Conservation (phyloP, 1,284 basidiomycete species). For the Bjerkandera adusta region DNA sequence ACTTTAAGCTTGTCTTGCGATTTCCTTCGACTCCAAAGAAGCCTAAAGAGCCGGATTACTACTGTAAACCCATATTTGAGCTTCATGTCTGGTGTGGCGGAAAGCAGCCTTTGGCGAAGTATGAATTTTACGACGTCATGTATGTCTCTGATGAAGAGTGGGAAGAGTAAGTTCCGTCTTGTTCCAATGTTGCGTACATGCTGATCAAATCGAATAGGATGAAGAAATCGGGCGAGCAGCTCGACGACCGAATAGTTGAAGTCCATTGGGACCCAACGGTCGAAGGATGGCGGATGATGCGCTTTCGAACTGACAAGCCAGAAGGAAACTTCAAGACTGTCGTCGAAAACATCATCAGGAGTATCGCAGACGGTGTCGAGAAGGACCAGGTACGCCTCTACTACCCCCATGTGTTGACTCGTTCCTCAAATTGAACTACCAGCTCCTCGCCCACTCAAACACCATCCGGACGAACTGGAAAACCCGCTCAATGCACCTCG, state of each 20-base stretch:
- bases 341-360: slow-evolving; percentile 83
- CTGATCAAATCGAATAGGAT: slow-evolving; percentile 48
- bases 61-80: slow-evolving; percentile 84
- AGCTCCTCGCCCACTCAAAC: slow-evolving; percentile 63
- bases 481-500: slow-evolving; percentile 44
- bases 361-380: slow-evolving; percentile 90
- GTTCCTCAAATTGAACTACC: slow-evolving; percentile 1
- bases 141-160: slow-evolving; percentile 89
- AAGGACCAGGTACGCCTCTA: slow-evolving; percentile 63
- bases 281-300: slow-evolving; percentile 83
- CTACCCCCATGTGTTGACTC: slow-evolving; percentile 5
- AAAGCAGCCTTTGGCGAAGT: slow-evolving; percentile 41
- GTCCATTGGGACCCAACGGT: slow-evolving; percentile 79
- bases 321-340: slow-evolving; percentile 83
- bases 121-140: slow-evolving; percentile 89
- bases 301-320: slow-evolving; percentile 90
- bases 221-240: slow-evolving; percentile 83
- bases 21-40: slow-evolving; percentile 73
- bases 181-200: slow-evolving; percentile 3
- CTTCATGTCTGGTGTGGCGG: slow-evolving; percentile 79
- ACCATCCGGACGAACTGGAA: slow-evolving; percentile 73
- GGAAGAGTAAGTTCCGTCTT: slow-evolving; percentile 66
- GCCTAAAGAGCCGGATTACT: slow-evolving; percentile 70
- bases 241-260: slow-evolving; percentile 93
- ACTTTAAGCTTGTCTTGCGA: slow-evolving; percentile 92